Conservation (phyloP, 495 filamentous ascomycete genomes). For the Penicillium verhagenii region DNA sequence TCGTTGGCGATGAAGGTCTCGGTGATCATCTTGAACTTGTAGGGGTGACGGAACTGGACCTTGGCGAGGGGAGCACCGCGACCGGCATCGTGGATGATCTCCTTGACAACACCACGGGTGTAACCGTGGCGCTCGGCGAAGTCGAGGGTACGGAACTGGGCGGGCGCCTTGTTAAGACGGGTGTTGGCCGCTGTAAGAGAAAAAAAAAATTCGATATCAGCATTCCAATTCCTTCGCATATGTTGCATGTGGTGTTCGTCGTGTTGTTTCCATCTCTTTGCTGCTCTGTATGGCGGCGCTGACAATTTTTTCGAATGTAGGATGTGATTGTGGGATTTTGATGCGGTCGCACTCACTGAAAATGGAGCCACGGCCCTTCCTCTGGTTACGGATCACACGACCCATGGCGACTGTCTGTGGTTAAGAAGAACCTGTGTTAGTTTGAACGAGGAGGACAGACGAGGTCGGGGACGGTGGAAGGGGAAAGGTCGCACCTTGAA, state of each 20-base stretch:
- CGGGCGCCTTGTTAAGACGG: constrained; percentile 86
- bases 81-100: constrained; percentile 98
- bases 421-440: constrained; percentile 37
- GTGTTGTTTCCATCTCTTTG: constrained; percentile 2
- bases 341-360: constrained; percentile 73
- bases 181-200: constrained; percentile 67
- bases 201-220: constrained; percentile 44
- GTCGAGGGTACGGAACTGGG: constrained; percentile 93
- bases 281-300: constrained; percentile 13
- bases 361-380: constrained; percentile 97
- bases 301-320: constrained; percentile 16
- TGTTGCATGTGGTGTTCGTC: constrained; percentile 18
- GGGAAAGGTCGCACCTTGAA: constrained; percentile 49
- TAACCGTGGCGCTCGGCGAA: constrained; percentile 96
- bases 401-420: constrained; percentile 59
- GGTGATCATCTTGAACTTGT: constrained; percentile 84
- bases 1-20: constrained; percentile 99
- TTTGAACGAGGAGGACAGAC: constrained; percentile 31
- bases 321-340: constrained; percentile 15
- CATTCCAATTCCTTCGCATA: constrained; percentile 20
- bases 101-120: constrained; percentile 93
- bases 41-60: constrained; percentile 91
- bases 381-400: constrained; percentile 93
- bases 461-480: constrained; percentile 29
- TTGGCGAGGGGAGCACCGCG: constrained; percentile 96